Base-by-base conservation (phyloP, 2,329 filamentous ascomycete species). In the Colletotrichum sp. region DNA sequence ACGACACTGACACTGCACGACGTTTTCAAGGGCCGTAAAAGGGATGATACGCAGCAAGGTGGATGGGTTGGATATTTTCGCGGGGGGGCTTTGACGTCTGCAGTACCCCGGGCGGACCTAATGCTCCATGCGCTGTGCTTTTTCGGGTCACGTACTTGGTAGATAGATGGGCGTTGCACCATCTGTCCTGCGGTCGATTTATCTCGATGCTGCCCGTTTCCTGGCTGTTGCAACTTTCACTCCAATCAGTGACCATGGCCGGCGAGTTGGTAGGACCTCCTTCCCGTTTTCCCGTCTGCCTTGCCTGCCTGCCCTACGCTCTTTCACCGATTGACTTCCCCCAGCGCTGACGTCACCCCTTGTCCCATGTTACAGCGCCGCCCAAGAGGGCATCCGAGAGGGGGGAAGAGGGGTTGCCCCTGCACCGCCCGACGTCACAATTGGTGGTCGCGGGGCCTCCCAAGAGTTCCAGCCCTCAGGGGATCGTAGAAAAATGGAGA, bases 261-360 rank as follows among this genome's bases (percentile, higher is more conserved):
- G 44, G n/a, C 44, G n/a, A 52, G 44, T 24, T 21, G n/a, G 44
- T 4, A 49, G 18, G 39, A 4, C 39, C 39, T 44, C 52, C 55
- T 28, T 28, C 26, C 55, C 26, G 55, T 28, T 49, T n/a, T 10
- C 32, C 13, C 66, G 49, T 18, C 21, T 60, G 66, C 18, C 34
- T 49, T 60, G 66, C 24, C 34, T 39, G 28, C 24, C 26, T 39
- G 52, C 28, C 65, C 34, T 70, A 12, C 16, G 12, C 26, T 63
- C 34, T 55, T 26, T 39, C 44, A 55, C 44, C 24, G 52, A 55
- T 24, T 30, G 18, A 57, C 34, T 36, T 49, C 18, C 18, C 21
- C 57, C 55, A 24, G 36, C 72, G 63, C 55, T 75, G 72, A 75
- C 72, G 72, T 75, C 72, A 75, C 36, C 49, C 62, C 59, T 21